Base-by-base conservation (phyloP, 208 protist genomes). In the Crithidia acanthocephali region DNA sequence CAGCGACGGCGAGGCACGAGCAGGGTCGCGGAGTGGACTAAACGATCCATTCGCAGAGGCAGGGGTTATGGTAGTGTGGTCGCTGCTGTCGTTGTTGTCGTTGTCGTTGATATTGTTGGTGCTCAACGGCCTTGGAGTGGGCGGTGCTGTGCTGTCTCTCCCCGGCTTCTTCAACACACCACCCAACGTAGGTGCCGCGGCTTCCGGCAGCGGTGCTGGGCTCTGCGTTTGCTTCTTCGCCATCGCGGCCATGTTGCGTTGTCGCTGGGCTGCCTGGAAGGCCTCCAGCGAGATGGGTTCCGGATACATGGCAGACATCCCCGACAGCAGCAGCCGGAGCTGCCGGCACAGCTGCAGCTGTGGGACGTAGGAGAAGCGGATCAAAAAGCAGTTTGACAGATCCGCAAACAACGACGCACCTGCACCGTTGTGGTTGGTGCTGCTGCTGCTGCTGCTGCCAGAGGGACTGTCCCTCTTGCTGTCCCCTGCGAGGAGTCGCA, bases 281-380 rank as follows among this genome's bases (percentile, higher is more conserved):
- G 50, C 71, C 16, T 65, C 59, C 48, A 88, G 45, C 4, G 72
- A 59, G 6, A 66, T 68, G 18, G 68, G 42, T 15, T 70, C 51
- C 32, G 68, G 69, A 45, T 68, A 79, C 11, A 84, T 44, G 18
- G 40, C 50, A 4, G 56, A 51, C 53, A 88, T 67, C 56, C 72
- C 79, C n/a, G 57, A 60, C 51, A 80, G 56, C 40, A 88, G 69
- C 35, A 85, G 58, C 18, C 79, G 84, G 2, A 85, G 66, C 66
- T 88, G 84, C 3, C 84, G 72, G 57, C 80, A 86, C 1, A 88
- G 72, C 74, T 88, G 80, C 56, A 85, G 50, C 45, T 81, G 80
- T n/a, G 84, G 84, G 10, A 85, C 62, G 62, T 88, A 86, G 27
- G 76, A 86, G 55, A 86, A 73, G 59, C 69, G 80, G 18, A 74